Evolutionary conservation across 1,284 basidiomycete species (phyloP).

Genomic region (Vanrija sp.): DNA sequence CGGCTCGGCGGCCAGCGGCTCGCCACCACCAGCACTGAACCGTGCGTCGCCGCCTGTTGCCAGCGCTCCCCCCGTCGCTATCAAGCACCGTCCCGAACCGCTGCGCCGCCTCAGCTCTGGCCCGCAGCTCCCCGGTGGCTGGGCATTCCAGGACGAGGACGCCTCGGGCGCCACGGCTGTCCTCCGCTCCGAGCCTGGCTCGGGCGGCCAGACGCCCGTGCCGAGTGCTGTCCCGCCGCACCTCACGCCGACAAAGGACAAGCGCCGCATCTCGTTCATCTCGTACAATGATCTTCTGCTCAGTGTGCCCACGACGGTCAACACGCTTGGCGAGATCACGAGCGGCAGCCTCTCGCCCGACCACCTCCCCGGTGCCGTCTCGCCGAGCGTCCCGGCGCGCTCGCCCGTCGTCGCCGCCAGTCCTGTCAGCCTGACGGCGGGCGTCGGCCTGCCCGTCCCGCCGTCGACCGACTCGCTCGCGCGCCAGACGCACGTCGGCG

Average conservation of each 20-base stretch:
- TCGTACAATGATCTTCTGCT: conserved; percentile 76
- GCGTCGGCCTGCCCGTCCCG: neutral
- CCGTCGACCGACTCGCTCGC: conserved; percentile 33
- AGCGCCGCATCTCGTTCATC: conserved; percentile 70
- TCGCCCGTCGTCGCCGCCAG: conserved; percentile 46
- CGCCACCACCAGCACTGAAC: too few species aligned
- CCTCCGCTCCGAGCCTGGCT: neutral
- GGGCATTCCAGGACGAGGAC: conserved; percentile 27
- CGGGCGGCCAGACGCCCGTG: too few species aligned
- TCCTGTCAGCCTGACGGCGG: neutral
- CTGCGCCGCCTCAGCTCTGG: conserved; percentile 32
- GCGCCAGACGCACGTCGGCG: conserved; percentile 50
- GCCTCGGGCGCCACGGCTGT: conserved; percentile 3
- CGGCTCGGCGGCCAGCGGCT: neutral
- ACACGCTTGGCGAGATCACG: conserved; percentile 67
- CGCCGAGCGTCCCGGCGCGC: conserved; percentile 42
- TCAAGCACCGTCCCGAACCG: conserved; percentile 29
- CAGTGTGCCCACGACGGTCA: conserved; percentile 65
- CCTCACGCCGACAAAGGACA: conserved; percentile 51
- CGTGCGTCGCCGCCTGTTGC: neutral
- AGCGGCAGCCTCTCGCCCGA: conserved; percentile 50
- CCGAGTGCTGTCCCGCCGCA: conserved; percentile 52
- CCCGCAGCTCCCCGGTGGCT: conserved; percentile 42
- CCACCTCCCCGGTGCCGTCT: conserved; percentile 45
- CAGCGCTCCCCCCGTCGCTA: neutral